Base-by-base conservation (phyloP, 208 protist species). In the Phytomonas francai region DNA sequence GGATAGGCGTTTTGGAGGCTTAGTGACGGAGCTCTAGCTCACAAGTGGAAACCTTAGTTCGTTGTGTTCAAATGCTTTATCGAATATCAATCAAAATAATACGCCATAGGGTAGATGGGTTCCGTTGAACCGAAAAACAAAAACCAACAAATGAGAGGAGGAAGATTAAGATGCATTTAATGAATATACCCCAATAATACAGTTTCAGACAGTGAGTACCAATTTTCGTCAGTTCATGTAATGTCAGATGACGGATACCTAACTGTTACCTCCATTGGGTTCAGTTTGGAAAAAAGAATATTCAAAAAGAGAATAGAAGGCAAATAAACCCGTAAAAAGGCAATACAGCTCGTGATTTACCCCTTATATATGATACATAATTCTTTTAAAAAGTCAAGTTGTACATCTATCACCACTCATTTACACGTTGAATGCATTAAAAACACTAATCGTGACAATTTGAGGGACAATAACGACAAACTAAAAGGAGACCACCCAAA, bases 81-180 rank as follows among this genome's bases (percentile, higher is more conserved):
- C 1, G 2, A 22, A 54, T 54, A 25, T 54, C 19, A 54, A 54
- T 25, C 3, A 5, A 54, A 25, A 19, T 54, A 54, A 54, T 25
- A 54, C 16, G 7, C 5, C 6, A 54, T 54, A 3, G 25, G 1
- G 16, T 4, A 25, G 25, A 54, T 54, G 45, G 33, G 42, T 19
- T 25, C 25, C 19, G 45, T 54, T 25, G 16, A 36, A 68, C 16
- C 56, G 34, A 11, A 39, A 25, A 65, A 42, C 14, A 56, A 60
- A 39, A 25, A 65, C 27, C 14, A 56, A 60, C 19, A 63, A 64
- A 8, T 59, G 34, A 9, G 61, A 19, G 65, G 33, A 63, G 42
- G n/a, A 65, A 70, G 51, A 25, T 25, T 25, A 54, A 7, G 45
- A 5, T 19, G 16, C 45, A 54, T 54, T 54, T 54, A 3, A 5